phyloP scores from a whole-genome alignment of 208 protist species.

The Trichomonas tenax region DNA sequence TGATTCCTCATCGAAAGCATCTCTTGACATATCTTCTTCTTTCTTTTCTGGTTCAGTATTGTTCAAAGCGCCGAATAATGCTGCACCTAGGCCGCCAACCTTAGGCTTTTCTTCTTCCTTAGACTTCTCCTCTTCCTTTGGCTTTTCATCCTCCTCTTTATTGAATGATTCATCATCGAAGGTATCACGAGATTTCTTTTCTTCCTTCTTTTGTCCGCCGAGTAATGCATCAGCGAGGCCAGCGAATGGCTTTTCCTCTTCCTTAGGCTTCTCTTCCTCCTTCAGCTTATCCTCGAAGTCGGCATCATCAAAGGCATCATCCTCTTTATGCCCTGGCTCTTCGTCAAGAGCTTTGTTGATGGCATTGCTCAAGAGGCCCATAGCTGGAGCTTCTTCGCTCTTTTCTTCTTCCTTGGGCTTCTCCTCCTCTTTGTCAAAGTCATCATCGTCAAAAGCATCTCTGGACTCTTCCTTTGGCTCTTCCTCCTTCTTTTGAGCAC shows the following conservation, averaged over 20 bases:
- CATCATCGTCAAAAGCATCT: not conserved
- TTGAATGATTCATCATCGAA: not conserved
- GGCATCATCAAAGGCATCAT: not conserved
- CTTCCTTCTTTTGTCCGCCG: not conserved
- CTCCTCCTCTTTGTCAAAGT: not conserved
- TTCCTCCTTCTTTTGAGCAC: not conserved
- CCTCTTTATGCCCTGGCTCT: not conserved
- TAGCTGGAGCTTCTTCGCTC: not conserved
- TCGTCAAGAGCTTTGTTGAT: not conserved
- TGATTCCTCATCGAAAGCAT: too few species aligned
- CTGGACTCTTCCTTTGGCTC: not conserved
- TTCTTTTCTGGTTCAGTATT: not conserved
- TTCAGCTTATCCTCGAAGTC: not conserved
- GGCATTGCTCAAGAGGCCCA: not conserved
- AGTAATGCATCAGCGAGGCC: not conserved
- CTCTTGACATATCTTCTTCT: not conserved
- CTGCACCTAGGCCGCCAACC: not conserved
- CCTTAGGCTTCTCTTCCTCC: not conserved
- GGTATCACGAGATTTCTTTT: not conserved
- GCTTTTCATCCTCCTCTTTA: not conserved
- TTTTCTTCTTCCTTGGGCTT: not conserved
- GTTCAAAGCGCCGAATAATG: not conserved
- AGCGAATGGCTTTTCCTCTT: not conserved
- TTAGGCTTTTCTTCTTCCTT: not conserved
- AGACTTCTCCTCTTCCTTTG: not conserved